phyloP scores from a whole-genome alignment of 257 asterid genomes.

The Solanum clarkiae region DNA sequence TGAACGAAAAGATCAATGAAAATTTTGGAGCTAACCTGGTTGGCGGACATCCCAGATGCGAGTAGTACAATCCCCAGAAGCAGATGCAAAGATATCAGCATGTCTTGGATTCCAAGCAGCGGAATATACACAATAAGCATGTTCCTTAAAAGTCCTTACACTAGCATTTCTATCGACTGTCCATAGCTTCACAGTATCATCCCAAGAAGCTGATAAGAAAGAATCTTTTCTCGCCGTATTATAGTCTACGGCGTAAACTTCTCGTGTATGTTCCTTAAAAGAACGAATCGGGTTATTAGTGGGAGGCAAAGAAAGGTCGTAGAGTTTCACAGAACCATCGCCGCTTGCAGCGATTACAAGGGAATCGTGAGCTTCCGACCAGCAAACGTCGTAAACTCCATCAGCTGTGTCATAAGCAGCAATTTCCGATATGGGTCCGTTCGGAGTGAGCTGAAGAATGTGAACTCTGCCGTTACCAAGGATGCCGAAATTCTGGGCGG shows the following conservation, averaged over 20 bases:
- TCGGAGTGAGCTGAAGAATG: constrained; percentile 65
- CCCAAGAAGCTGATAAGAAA: constrained; percentile 88
- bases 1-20: background rate
- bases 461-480: constrained; percentile 96
- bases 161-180: constrained; percentile 83
- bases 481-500: constrained; percentile 91
- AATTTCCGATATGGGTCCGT: constrained; percentile 35
- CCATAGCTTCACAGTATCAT: constrained; percentile 88
- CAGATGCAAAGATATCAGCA: constrained; percentile 86
- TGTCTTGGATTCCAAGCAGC: constrained; percentile 93
- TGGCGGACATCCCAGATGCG: constrained; percentile 98
- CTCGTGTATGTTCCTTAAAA: constrained; percentile 81
- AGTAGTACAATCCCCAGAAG: constrained; percentile 90
- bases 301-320: constrained; percentile 69
- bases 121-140: constrained; percentile 85
- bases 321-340: constrained; percentile 86
- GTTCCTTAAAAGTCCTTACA: constrained; percentile 91
- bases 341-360: constrained; percentile 73
- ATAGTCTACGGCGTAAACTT: constrained; percentile 79
- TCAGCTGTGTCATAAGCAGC: constrained; percentile 87
- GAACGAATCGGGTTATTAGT: constrained; percentile 80
- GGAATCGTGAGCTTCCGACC: constrained; percentile 98
- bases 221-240: constrained; percentile 80
- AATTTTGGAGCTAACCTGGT: constrained; percentile 37
- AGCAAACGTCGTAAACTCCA: constrained; percentile 91